These are phyloP conservation scores for Daldinia eschscholtzii DNA, from an alignment of 2,329 filamentous ascomycete species.

Conservation along the genomic window DNA sequence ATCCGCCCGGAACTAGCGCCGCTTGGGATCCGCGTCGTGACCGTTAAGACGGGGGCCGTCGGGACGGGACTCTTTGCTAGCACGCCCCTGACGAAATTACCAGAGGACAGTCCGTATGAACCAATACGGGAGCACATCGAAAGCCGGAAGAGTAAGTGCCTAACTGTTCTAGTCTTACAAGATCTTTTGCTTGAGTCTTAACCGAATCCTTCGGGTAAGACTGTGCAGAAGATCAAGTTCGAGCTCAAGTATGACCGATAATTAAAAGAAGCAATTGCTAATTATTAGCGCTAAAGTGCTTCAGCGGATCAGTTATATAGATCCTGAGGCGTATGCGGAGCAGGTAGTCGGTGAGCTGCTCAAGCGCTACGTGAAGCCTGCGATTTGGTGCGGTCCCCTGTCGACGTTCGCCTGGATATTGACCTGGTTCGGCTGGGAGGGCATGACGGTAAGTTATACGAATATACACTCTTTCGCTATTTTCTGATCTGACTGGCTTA, in stretches of 20 bases:
- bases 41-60: conserved; percentile 46
- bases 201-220: background rate
- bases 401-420: conserved; percentile 44
- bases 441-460: conserved; percentile 42
- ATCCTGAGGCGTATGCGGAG: conserved; percentile 41
- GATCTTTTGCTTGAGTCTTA: background rate
- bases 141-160: conserved; percentile 13
- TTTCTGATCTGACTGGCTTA: conserved; percentile 5
- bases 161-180: background rate
- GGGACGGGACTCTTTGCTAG: conserved; percentile 43
- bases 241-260: background rate
- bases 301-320: conserved; percentile 15
- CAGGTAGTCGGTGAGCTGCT: conserved; percentile 42
- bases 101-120: conserved; percentile 44
- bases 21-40: conserved; percentile 46
- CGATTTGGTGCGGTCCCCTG: conserved; percentile 46
- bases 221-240: background rate
- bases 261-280: background rate
- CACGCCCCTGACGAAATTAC: conserved; percentile 40
- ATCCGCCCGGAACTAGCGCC: conserved; percentile 48
- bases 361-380: conserved; percentile 36
- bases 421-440: conserved; percentile 48
- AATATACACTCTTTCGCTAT: background rate
- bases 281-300: background rate
- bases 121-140: conserved; percentile 43